These are phyloP conservation scores for Trichoderma harzianum DNA, from an alignment of 2,329 filamentous ascomycete genomes.

Conservation along the genomic window DNA sequence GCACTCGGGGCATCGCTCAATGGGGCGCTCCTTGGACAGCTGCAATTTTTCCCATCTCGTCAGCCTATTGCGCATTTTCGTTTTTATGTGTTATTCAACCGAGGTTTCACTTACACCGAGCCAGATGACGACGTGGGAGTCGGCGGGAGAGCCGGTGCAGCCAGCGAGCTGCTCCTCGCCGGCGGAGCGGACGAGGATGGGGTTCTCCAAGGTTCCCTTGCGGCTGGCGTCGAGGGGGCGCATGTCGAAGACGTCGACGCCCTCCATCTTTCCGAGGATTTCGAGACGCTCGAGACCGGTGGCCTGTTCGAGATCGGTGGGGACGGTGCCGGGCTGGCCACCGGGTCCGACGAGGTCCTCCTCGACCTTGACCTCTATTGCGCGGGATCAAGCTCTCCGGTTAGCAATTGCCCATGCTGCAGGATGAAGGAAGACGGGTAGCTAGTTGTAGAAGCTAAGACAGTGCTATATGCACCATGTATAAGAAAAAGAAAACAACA, in stretches of 20 bases:
- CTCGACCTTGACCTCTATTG: slow-evolving; percentile 73
- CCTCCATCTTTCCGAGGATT: slow-evolving; percentile 99
- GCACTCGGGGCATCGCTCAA: slow-evolving; percentile 96
- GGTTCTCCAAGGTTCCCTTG: slow-evolving; percentile 85
- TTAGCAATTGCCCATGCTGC: neutral
- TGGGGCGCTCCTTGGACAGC: slow-evolving; percentile 83
- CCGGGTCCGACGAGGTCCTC: slow-evolving; percentile 85
- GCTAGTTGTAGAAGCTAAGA: slow-evolving; percentile 22
- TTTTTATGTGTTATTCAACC: neutral
- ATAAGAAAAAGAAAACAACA: neutral
- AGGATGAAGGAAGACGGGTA: neutral
- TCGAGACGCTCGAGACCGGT: slow-evolving; percentile 98
- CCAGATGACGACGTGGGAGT: slow-evolving; percentile 90
- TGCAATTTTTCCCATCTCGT: slow-evolving; percentile 32
- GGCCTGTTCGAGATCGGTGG: slow-evolving; percentile 91
- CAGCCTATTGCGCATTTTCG: neutral
- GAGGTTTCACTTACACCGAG: slow-evolving; percentile 65
- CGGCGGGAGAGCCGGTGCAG: slow-evolving; percentile 90
- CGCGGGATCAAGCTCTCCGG: slow-evolving; percentile 8
- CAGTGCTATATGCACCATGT: slow-evolving; percentile 17
- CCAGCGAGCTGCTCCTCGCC: slow-evolving; percentile 96
- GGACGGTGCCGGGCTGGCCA: slow-evolving; percentile 76
- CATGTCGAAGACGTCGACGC: slow-evolving; percentile 98
- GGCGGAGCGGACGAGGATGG: slow-evolving; percentile 84
- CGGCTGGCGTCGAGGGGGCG: slow-evolving; percentile 88